Percentiles rank a stretch among this genome's conserved stretches.
Conservation (phyloP, 176 grass and related monocot genomes). For the Lolium rigidum region DNA sequence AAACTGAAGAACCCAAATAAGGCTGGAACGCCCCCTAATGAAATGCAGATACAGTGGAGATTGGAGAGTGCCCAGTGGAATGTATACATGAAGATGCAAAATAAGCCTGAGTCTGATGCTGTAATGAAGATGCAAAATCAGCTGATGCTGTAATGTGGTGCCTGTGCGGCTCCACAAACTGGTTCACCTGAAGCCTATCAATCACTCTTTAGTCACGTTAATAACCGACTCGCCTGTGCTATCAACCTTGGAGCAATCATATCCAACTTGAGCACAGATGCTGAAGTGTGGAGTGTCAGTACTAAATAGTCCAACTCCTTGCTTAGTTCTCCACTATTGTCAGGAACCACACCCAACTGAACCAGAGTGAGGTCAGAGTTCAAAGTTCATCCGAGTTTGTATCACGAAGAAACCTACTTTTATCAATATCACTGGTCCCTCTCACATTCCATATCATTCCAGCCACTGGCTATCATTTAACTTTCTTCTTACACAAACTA, state of each 20-base stretch:
- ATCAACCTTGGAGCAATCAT: too few species aligned
- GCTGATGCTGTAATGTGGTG: not conserved
- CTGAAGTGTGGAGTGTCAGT: too few species aligned
- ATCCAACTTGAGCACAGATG: too few species aligned
- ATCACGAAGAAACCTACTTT: not conserved
- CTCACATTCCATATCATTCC: too few species aligned
- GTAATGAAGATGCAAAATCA: too few species aligned
- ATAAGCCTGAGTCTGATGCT: not conserved
- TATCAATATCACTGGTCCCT: not conserved
- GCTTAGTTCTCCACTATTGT: too few species aligned
- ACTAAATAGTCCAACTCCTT: too few species aligned
- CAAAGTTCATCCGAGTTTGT: not conserved
- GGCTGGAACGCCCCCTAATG: not conserved
- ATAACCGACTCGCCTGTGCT: too few species aligned
- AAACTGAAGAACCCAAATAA: not conserved
- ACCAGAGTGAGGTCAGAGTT: not conserved
- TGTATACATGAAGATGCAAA: not conserved
- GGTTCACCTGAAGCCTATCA: not conserved
- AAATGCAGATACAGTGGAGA: too few species aligned
- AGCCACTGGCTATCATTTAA: not conserved
- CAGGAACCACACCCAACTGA: not conserved
- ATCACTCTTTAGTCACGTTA: too few species aligned
- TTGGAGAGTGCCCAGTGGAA: not conserved
- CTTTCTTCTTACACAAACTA: not conserved
- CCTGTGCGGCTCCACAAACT: not conserved